Percentiles rank a stretch among this genome's conserved stretches.
Conservation (phyloP, 2,329 filamentous ascomycete genomes). For the Aspergillus brasiliensis region DNA sequence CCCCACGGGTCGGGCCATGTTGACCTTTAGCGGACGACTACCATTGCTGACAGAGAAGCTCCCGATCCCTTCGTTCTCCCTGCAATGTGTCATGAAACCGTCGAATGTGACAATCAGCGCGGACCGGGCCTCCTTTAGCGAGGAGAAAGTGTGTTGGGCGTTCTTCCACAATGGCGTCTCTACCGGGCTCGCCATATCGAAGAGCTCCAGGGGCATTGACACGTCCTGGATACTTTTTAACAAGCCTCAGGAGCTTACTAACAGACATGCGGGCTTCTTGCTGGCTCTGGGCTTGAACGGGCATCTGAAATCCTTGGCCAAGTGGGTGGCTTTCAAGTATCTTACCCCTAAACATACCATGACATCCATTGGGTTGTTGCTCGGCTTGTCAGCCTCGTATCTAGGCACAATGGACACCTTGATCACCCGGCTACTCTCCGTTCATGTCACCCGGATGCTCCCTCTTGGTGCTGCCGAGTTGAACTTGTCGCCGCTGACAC, state of each 20-base stretch:
- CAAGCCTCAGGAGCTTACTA: conserved; percentile 88
- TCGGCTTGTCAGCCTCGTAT: conserved; percentile 90
- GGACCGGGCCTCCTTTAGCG: conserved; percentile 81
- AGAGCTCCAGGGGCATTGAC: conserved; percentile 87
- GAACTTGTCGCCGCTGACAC: conserved; percentile 87
- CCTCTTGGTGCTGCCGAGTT: conserved; percentile 90
- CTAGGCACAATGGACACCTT: conserved; percentile 96
- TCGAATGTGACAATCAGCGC: conserved; percentile 91
- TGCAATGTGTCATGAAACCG: conserved; percentile 89
- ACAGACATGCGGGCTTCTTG: conserved; percentile 93
- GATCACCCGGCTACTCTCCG: conserved; percentile 88
- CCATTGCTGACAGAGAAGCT: conserved; percentile 93
- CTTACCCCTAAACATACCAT: conserved; percentile 99
- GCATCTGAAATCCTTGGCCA: conserved; percentile 89
- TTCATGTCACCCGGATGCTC: conserved; percentile 93
- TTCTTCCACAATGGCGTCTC: conserved; percentile 97
- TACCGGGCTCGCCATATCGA: conserved; percentile 88
- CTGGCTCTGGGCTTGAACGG: conserved; percentile 90
- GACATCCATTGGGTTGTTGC: conserved; percentile 93
- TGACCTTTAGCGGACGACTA: conserved; percentile 83
- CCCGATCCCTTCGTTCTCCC: conserved; percentile 83
- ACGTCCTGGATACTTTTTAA: conserved; percentile 99
- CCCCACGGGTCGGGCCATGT: conserved; percentile 79
- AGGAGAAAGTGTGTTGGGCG: conserved; percentile 97
- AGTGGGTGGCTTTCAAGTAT: conserved; percentile 99